phyloP scores from a whole-genome alignment of 177 flowering plant species.

The Vitis hybrid region DNA sequence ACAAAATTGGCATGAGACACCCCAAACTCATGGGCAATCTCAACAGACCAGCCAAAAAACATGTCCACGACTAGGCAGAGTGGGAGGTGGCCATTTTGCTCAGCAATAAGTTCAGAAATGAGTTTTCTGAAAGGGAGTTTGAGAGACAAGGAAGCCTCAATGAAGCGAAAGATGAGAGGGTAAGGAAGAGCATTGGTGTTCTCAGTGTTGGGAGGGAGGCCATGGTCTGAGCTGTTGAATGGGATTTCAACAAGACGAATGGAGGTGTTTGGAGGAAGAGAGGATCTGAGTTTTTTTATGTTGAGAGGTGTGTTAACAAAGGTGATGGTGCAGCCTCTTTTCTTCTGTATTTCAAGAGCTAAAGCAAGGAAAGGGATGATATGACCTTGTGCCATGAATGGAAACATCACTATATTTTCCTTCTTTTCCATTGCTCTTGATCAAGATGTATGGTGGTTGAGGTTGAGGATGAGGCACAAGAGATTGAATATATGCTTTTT shows the following conservation, averaged over 20 bases:
- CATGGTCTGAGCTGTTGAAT: slow-evolving; percentile 38
- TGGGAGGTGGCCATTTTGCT: slow-evolving; percentile 9
- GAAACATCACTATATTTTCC: slow-evolving; percentile 29
- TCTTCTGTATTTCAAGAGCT: slow-evolving; percentile 24
- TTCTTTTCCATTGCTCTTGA: neutral
- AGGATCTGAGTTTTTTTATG: slow-evolving; percentile 20
- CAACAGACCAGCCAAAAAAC: slow-evolving; percentile 45
- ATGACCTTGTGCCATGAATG: slow-evolving; percentile 46
- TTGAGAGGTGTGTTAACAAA: slow-evolving; percentile 40
- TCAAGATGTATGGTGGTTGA: too few relatives aligned
- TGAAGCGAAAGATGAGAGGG: slow-evolving; percentile 22
- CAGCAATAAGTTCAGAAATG: neutral
- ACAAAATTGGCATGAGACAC: slow-evolving; percentile 35
- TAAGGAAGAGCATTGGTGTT: slow-evolving; percentile 41
- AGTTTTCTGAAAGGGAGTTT: slow-evolving; percentile 14
- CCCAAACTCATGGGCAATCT: slow-evolving; percentile 30
- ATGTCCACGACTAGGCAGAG: slow-evolving; percentile 39
- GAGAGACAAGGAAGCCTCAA: slow-evolving; percentile 23
- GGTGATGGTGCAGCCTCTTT: slow-evolving; percentile 10
- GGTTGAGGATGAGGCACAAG: too few relatives aligned
- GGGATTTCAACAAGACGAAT: slow-evolving; percentile 28
- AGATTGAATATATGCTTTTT: too few relatives aligned
- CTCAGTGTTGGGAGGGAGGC: slow-evolving; percentile 44
- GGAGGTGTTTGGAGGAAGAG: slow-evolving; percentile 29
- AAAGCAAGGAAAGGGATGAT: slow-evolving; percentile 44